Evolutionary conservation across 306 rosid genomes (phyloP).

Genomic region (Vigna nakashimae): DNA sequence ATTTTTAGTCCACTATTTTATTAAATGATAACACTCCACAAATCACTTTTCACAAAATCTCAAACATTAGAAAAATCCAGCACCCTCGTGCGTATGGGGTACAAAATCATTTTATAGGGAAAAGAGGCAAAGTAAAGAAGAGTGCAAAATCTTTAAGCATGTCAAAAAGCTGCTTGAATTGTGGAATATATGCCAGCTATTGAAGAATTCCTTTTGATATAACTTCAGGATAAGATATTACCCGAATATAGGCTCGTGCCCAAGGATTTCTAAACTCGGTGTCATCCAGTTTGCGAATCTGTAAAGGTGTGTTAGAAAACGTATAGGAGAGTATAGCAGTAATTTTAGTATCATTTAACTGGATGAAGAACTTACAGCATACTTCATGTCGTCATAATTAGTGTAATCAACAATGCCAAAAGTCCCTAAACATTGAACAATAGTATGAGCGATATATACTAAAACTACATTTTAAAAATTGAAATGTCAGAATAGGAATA

Average conservation of each 20-base stretch:
- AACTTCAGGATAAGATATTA: conserved; percentile 41
- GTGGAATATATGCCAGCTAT: background rate
- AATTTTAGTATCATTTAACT: background rate
- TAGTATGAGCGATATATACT: background rate
- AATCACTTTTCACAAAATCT: conserved; percentile 1
- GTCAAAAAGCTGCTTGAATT: conserved; percentile 11
- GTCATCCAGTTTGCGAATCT: conserved; percentile 92
- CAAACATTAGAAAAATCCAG: background rate
- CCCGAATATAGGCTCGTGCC: conserved; percentile 94
- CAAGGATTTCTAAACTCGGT: conserved; percentile 98
- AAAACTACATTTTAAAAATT: conserved; percentile 9
- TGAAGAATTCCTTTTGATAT: background rate
- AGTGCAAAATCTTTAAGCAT: background rate
- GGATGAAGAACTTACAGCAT: conserved; percentile 78
- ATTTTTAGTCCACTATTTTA: background rate
- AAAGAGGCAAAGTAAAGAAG: no score
- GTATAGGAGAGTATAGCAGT: background rate
- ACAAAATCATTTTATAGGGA: no score
- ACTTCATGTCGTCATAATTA: conserved; percentile 96
- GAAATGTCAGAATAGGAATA: background rate
- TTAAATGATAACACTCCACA: background rate
- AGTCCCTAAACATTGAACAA: conserved; percentile 70
- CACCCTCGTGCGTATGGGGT: background rate
- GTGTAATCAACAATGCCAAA: conserved; percentile 94
- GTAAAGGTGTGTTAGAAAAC: conserved; percentile 35